These are phyloP conservation scores for Anthoceros angustus DNA, from an alignment of 225 moss, liverwort and hornwort genomes.

Conservation along the genomic window DNA sequence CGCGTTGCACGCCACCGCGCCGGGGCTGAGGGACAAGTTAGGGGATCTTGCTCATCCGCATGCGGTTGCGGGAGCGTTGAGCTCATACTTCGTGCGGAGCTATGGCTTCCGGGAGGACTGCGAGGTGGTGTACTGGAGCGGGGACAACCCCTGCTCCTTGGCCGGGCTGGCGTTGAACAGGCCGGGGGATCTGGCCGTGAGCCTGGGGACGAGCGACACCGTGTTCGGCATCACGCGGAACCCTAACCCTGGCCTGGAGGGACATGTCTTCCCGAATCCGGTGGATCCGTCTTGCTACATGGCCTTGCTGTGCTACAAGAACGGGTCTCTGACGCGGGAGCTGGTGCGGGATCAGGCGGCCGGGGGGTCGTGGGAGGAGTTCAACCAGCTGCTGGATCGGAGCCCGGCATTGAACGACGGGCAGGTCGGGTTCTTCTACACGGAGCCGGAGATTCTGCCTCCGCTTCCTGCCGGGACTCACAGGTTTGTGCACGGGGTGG, in stretches of 20 bases:
- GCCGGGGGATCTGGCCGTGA: slow-evolving; percentile 82
- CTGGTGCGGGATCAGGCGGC: slow-evolving; percentile 52
- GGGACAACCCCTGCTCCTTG: slow-evolving; percentile 90
- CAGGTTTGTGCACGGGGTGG: slow-evolving; percentile 30
- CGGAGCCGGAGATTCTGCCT: slow-evolving; percentile 74
- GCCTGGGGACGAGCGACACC: slow-evolving; percentile 92
- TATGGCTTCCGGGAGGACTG: slow-evolving; percentile 43
- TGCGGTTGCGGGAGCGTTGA: slow-evolving; percentile 46
- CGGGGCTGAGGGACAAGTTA: slow-evolving; percentile 53
- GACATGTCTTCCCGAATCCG: slow-evolving; percentile 85
- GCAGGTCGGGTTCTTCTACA: slow-evolving; percentile 77
- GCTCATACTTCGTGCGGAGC: slow-evolving; percentile 53
- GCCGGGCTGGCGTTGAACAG: slow-evolving; percentile 81
- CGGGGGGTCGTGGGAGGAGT: slow-evolving; percentile 60
- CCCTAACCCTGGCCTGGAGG: slow-evolving; percentile 68
- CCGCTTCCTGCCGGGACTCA: slow-evolving; percentile 64
- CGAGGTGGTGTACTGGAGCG: slow-evolving; percentile 72
- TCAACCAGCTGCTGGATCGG: slow-evolving; percentile 46
- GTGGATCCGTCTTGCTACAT: slow-evolving; percentile 77
- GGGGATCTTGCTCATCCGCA: slow-evolving; percentile 68
- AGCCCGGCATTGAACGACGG: slow-evolving; percentile 59
- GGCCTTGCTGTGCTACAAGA: slow-evolving; percentile 90
- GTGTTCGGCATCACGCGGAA: slow-evolving; percentile 78
- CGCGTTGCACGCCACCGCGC: slow-evolving; percentile 34
- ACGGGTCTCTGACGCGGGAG: slow-evolving; percentile 92